Evolutionary conservation across 108 stramenopile genomes (phyloP), one percentile per base, ranked within the genome.

Genomic region (Hondaea fermentalgiana): DNA sequence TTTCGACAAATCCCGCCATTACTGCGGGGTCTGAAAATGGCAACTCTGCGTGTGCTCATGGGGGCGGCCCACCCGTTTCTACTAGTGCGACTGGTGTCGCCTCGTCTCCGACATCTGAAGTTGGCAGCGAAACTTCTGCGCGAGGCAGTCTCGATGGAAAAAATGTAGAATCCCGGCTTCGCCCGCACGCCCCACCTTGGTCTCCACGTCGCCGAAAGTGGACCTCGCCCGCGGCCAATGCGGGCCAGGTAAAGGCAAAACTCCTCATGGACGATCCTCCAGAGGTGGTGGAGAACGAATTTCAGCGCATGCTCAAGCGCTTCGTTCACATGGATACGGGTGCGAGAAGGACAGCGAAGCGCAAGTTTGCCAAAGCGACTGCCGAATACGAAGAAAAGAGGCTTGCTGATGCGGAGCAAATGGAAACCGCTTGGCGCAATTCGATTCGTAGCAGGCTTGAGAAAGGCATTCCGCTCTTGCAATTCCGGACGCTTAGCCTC

Each of bases 291-390:
- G 76, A 83, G 16, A 83, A 83, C 28, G 76, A 83, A 45, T 83
- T 83, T 35, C 76, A 83, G 76, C 76, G 76, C 45, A 83, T 83
- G 76, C 76, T 83, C 23, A 83, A 83, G 76, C 45, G 51, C 10
- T 83, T 83, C 28, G 76, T 83, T 6, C 76, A 83, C 51, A 83
- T 83, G 76, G 76, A 83, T 45, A 83, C 76, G 25, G 76, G 76
- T 23, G 76, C 76, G n/a, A 43, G 76, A 8, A 43, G 76, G 45
- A 83, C 76, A 12, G 76, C 76, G 0, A 83, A 83, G 76, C 76
- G 76, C 12, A 83, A 83, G 76, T 83, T 83, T 83, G 76, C 76
- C 76, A 83, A 83, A 23, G 76, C 76, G 12, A 83, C 76, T 35
- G 76, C 76, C 44, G 76, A 83, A 6, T 83, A 83, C 51, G 76